phyloP scores from a whole-genome alignment of 108 stramenopile genomes.

The Cyclotella distinguenda region DNA sequence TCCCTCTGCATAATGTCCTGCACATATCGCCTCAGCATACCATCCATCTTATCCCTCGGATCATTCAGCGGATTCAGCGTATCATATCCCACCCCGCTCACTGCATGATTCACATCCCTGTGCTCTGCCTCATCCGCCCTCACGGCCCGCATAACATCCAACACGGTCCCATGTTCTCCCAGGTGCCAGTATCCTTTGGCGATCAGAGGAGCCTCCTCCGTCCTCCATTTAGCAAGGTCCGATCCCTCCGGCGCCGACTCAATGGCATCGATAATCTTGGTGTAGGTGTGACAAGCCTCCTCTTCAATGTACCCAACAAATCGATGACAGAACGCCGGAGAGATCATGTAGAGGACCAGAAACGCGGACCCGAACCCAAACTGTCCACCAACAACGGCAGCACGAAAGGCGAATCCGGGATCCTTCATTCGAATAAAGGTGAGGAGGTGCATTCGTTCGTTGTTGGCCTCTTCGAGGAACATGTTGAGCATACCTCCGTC shows the following conservation, averaged over 20 bases:
- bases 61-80: constrained; percentile 71
- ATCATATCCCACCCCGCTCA: constrained; percentile 55
- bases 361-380: constrained; percentile 84
- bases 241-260: constrained; percentile 81
- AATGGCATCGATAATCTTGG: constrained; percentile 86
- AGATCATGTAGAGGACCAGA: constrained; percentile 82
- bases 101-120: constrained; percentile 90
- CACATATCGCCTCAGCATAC: constrained; percentile 74
- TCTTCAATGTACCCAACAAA: constrained; percentile 98
- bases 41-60: constrained; percentile 64
- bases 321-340: constrained; percentile 91
- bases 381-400: constrained; percentile 73
- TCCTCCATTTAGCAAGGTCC: constrained; percentile 77
- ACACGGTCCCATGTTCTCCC: constrained; percentile 83
- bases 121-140: constrained; percentile 94
- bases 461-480: constrained; percentile 97
- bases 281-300: constrained; percentile 88
- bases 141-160: constrained; percentile 89
- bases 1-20: constrained; percentile 65
- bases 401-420: constrained; percentile 63
- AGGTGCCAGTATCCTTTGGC: constrained; percentile 85
- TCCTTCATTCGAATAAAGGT: constrained; percentile 88
- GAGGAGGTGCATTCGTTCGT: constrained; percentile 96
- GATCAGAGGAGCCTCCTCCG: constrained; percentile 71
- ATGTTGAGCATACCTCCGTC: constrained; percentile 94